phyloP scores from a whole-genome alignment of 2,329 filamentous ascomycete genomes.

The Parasarocladium wereldwijsianum region DNA sequence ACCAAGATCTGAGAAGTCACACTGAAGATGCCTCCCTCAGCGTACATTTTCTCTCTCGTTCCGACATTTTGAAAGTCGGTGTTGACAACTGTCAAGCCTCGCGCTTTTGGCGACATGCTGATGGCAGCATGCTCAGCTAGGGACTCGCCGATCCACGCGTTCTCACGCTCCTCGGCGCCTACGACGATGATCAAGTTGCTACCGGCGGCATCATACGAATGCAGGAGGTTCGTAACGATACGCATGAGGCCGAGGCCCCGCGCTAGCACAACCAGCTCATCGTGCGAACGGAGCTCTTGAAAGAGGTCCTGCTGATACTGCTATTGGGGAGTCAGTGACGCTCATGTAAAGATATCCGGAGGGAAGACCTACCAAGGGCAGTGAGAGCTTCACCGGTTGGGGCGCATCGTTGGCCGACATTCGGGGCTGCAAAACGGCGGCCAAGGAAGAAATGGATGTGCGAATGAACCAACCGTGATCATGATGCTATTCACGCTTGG shows the following conservation, averaged over 20 bases:
- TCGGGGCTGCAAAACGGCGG: too few species aligned
- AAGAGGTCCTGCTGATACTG: constrained; percentile 94
- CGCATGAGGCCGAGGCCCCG: constrained; percentile 84
- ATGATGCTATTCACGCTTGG: too few species aligned
- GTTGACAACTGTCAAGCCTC: constrained; percentile 83
- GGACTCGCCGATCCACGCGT: constrained; percentile 92
- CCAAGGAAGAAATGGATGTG: too few species aligned
- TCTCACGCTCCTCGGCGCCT: constrained; percentile 77
- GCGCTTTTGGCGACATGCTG: constrained; percentile 66
- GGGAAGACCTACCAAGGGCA: constrained; percentile 32
- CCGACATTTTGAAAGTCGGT: constrained; percentile 84
- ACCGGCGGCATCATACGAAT: constrained; percentile 90
- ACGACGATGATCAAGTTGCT: constrained; percentile 85
- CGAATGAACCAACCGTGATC: too few species aligned
- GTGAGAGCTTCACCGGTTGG: constrained; percentile 66
- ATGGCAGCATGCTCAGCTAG: constrained; percentile 90
- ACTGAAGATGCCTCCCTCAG: constrained; percentile 79
- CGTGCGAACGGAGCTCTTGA: constrained; percentile 74
- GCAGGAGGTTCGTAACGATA: constrained; percentile 86
- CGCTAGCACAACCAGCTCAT: constrained; percentile 86
- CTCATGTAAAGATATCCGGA: background rate
- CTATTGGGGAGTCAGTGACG: constrained; percentile 21
- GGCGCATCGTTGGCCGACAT: constrained; percentile 40
- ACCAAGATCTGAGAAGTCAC: constrained; percentile 92
- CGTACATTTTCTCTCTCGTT: constrained; percentile 82